A percentile compares a stretch with the other conserved stretches of the same genome.
These are phyloP conservation scores for Niveomyces coronatus DNA, from an alignment of 2,329 filamentous ascomycete species.

Conservation along the genomic window DNA sequence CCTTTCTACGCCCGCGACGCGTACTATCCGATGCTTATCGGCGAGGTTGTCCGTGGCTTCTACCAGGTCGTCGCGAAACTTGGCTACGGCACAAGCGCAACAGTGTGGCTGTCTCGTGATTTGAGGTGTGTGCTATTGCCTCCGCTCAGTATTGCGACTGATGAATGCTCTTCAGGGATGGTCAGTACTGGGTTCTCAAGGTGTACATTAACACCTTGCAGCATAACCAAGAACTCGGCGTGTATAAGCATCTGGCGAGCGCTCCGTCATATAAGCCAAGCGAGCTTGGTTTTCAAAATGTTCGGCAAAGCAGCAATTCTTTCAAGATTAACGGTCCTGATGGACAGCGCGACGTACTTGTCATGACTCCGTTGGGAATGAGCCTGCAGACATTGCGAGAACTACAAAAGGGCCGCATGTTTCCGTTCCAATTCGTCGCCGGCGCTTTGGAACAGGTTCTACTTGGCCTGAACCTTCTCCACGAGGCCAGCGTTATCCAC, in stretches of 20 bases:
- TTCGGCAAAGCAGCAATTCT: conserved; percentile 24
- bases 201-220: conserved; percentile 21
- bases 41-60: conserved; percentile 20
- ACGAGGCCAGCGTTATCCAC: too few relatives aligned
- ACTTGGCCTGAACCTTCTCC: too few relatives aligned
- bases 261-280: neutral
- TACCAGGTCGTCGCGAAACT: conserved; percentile 32
- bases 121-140: conserved; percentile 13
- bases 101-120: conserved; percentile 32
- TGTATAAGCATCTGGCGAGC: conserved; percentile 19
- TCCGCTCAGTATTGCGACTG: neutral
- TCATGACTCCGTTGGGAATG: conserved; percentile 27
- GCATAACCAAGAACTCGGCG: conserved; percentile 19
- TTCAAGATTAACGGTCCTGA: conserved; percentile 22
- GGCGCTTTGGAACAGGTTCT: conserved; percentile 16
- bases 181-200: conserved; percentile 22
- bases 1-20: conserved; percentile 17
- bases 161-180: conserved; percentile 9
- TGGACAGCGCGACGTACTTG: conserved; percentile 24
- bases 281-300: conserved; percentile 12
- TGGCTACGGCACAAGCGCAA: conserved; percentile 30
- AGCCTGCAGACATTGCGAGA: conserved; percentile 25
- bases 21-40: conserved; percentile 28
- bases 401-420: conserved; percentile 15
- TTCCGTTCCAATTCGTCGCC: conserved; percentile 18